Percentiles rank a stretch among this genome's conserved stretches.
These are phyloP conservation scores for Kluyveromyces sp. DNA, from an alignment of 1,139 yeast species.

Conservation along the genomic window DNA sequence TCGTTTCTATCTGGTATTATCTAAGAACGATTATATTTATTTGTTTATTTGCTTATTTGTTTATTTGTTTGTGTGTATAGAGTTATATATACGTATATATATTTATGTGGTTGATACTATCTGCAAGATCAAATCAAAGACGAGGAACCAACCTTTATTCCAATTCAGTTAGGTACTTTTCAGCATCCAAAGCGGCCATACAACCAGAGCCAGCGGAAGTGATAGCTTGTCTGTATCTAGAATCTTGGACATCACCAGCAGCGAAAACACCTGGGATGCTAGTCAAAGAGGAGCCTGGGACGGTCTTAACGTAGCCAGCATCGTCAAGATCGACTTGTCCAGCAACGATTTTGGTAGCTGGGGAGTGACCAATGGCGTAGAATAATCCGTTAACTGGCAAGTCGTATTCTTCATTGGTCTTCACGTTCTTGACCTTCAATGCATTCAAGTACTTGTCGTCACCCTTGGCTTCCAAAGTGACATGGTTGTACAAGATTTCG, in stretches of 20 bases:
- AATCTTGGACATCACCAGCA: conserved; percentile 98
- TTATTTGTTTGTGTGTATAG: too few relatives aligned
- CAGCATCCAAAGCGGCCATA: conserved; percentile 98
- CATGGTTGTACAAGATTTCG: conserved; percentile 84
- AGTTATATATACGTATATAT: not conserved
- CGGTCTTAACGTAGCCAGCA: conserved; percentile 78
- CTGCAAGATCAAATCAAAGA: too few relatives aligned
- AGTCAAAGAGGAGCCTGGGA: conserved; percentile 82
- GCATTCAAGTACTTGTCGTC: conserved; percentile 69
- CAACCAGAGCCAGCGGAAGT: conserved; percentile 99
- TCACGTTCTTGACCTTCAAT: conserved; percentile 58
- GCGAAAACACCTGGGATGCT: conserved; percentile 92
- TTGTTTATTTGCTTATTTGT: too few relatives aligned
- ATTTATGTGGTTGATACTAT: too few relatives aligned
- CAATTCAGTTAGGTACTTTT: conserved; percentile 67
- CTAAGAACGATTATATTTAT: too few relatives aligned
- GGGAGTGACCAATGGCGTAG: conserved; percentile 96
- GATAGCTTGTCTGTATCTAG: conserved; percentile 95
- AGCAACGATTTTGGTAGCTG: conserved; percentile 79
- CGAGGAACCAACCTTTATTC: conserved; percentile 31
- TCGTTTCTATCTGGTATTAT: too few relatives aligned
- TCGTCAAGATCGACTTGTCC: conserved; percentile 80
- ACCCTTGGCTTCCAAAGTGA: conserved; percentile 83
- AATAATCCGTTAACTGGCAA: conserved; percentile 84
- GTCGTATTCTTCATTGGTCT: conserved; percentile 60